Percentiles rank a stretch among this genome's conserved stretches.
phyloP scores from a whole-genome alignment of 345 rosid genomes.

The Camelina sativa region DNA sequence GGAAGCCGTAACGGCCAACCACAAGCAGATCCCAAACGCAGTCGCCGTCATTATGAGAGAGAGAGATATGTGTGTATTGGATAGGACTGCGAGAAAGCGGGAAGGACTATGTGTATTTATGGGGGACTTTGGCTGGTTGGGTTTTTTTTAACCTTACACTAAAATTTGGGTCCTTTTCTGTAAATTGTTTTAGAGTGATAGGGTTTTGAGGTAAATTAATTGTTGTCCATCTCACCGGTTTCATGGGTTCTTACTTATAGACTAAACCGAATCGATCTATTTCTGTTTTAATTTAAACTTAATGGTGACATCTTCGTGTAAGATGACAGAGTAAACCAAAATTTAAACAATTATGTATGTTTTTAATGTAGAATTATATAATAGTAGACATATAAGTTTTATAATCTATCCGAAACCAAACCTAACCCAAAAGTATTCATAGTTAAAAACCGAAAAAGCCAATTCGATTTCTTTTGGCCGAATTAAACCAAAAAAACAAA shows the following conservation, averaged over 20 bases:
- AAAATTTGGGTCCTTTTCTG: background rate
- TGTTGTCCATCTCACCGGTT: background rate
- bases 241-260: background rate
- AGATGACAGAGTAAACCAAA: no score
- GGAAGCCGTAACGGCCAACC: constrained; percentile 39
- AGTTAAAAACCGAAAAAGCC: background rate
- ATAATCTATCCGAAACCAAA: background rate
- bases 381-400: no score
- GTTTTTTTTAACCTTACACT: background rate
- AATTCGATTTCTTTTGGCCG: background rate
- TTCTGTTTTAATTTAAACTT: no score
- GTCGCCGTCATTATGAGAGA: constrained; percentile 32
- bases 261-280: background rate
- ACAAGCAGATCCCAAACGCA: constrained; percentile 35
- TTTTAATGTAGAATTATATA: no score
- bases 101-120: constrained; percentile 39
- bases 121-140: constrained; percentile 2
- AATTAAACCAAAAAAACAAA: background rate
- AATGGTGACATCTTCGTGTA: no score
- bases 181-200: background rate
- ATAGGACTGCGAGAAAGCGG: constrained; percentile 29
- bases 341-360: no score
- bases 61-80: constrained; percentile 33
- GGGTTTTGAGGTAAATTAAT: background rate
- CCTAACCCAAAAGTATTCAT: background rate